A percentile compares a stretch with the other conserved stretches of the same genome.
These are phyloP conservation scores for Thelonectria discophora DNA, from an alignment of 2,329 filamentous ascomycete species.

Conservation along the genomic window DNA sequence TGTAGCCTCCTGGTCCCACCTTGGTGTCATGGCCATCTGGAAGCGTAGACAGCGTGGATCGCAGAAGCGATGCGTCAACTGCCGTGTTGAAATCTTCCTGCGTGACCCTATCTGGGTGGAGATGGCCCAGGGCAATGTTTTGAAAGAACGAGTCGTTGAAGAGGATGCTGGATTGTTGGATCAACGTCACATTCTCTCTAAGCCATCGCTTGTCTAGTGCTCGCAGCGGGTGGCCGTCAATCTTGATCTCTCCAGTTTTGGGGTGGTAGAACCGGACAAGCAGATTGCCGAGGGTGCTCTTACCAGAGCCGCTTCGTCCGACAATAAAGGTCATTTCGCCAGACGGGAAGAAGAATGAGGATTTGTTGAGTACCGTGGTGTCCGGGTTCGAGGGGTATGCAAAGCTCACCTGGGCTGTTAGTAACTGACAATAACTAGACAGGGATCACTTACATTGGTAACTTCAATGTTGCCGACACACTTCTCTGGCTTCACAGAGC, in stretches of 20 bases:
- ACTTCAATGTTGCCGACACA: constrained; percentile 77
- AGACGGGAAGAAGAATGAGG: constrained; percentile 74
- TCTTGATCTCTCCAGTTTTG: constrained; percentile 67
- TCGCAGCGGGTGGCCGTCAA: constrained; percentile 73
- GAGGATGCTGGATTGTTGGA: constrained; percentile 83
- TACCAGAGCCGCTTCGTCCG: constrained; percentile 88
- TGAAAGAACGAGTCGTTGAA: constrained; percentile 82
- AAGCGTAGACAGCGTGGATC: constrained; percentile 71
- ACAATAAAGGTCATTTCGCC: constrained; percentile 82
- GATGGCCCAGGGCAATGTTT: constrained; percentile 80
- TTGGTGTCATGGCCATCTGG: constrained; percentile 76
- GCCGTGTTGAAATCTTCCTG: constrained; percentile 67
- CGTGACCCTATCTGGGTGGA: constrained; percentile 57
- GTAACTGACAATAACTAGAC: background rate
- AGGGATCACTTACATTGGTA: constrained; percentile 64
- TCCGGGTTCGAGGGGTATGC: constrained; percentile 77
- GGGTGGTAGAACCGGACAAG: constrained; percentile 81
- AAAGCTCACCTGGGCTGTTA: constrained; percentile 72
- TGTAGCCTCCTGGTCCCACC: constrained; percentile 74
- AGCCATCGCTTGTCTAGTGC: constrained; percentile 75
- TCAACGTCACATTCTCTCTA: constrained; percentile 77
- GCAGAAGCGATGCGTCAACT: constrained; percentile 73
- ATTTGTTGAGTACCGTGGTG: constrained; percentile 66
- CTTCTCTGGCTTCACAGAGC: constrained; percentile 43
- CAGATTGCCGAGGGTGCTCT: constrained; percentile 86